phyloP scores from a whole-genome alignment of 768 basidiomycete species.

The Xerocomellus chrysenteron region DNA sequence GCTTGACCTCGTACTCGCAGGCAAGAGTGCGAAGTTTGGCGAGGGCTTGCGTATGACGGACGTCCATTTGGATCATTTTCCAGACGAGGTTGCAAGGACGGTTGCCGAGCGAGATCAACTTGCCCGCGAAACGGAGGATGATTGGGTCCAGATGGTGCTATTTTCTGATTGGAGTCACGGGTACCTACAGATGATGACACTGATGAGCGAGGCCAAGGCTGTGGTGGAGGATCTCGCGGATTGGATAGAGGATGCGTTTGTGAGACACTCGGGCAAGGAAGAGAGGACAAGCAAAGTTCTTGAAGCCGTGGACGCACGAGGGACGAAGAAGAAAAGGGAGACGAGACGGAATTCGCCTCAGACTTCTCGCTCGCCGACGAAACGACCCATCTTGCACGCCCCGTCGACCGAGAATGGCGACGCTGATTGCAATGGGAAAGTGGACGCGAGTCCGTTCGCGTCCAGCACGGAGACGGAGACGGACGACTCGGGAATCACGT shows the following conservation, averaged over 20 bases:
- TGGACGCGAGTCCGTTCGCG: slow-evolving; percentile 32
- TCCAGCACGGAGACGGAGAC: slow-evolving; percentile 70
- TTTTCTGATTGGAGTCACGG: slow-evolving; percentile 98
- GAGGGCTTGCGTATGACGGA: slow-evolving; percentile 64
- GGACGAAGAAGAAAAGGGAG: slow-evolving; percentile 28
- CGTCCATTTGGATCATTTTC: slow-evolving; percentile 28
- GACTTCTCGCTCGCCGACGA: slow-evolving; percentile 21
- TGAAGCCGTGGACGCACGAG: slow-evolving; percentile 15
- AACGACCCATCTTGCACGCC: slow-evolving; percentile 9
- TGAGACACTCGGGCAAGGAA: slow-evolving; percentile 31
- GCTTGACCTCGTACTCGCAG: slow-evolving; percentile 57
- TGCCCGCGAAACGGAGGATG: slow-evolving; percentile 74
- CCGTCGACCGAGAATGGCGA: background rate
- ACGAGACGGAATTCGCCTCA: slow-evolving; percentile 22
- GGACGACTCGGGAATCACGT: slow-evolving; percentile 69
- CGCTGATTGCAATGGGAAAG: slow-evolving; percentile 4
- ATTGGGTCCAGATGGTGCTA: slow-evolving; percentile 92
- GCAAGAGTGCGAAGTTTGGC: slow-evolving; percentile 63
- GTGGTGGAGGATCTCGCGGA: slow-evolving; percentile 83
- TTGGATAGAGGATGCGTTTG: slow-evolving; percentile 87
- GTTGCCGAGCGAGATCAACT: slow-evolving; percentile 61
- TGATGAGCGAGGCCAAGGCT: slow-evolving; percentile 80
- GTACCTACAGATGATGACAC: slow-evolving; percentile 89
- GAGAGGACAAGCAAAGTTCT: slow-evolving; percentile 18
- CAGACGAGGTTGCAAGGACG: slow-evolving; percentile 40